Evolutionary conservation across 768 basidiomycete genomes (phyloP), one percentile per base, ranked within the genome.

Genomic region (Hericium rajendrae): DNA sequence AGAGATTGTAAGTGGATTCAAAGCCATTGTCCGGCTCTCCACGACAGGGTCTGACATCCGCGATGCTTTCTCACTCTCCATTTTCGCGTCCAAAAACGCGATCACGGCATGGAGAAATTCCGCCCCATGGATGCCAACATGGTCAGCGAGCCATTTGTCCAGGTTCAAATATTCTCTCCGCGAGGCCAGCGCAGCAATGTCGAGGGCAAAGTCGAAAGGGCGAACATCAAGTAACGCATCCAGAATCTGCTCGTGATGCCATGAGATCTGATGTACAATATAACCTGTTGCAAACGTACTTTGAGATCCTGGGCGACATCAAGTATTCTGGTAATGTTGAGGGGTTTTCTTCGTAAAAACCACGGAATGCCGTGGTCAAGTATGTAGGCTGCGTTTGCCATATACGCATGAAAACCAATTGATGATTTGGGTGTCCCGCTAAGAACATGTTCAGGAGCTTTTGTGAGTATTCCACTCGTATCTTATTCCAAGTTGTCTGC

Each of bases 221-320:
- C 87, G 84, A 43, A 92, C 86, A 66, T 92, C 89, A 51, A 99
- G 79, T 20, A 99, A 77, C n/a, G 91, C 80, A 67, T 95, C 94
- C 51, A 98, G 78, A 60, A 97, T 94, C 90, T 93, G 61, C 11
- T 16, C n/a, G 22, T 4, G 22, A 15, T 13, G 20, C 53, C 56
- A 6, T 59, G 60, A 22, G 48, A 22, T 56, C 49, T 56, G 32
- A 18, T 52, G 11, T 26, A 40, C 37, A 32, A 46, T 15, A 15
- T 12, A 51, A 10, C 6, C 38, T 37, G 20, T 48, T 9, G 55
- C 18, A 39, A 13, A 69, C 78, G 62, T 67, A 88, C 94, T 77
- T 95, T 94, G 57, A 97, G 77, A 66, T 97, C 94, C 68, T 94
- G 91, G 10, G 92, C 94, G 26, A 97, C 89, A 66, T 99, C 97